Evolutionary conservation across 2,329 filamentous ascomycete species (phyloP).

Genomic region (Helicocarpus griseus): DNA sequence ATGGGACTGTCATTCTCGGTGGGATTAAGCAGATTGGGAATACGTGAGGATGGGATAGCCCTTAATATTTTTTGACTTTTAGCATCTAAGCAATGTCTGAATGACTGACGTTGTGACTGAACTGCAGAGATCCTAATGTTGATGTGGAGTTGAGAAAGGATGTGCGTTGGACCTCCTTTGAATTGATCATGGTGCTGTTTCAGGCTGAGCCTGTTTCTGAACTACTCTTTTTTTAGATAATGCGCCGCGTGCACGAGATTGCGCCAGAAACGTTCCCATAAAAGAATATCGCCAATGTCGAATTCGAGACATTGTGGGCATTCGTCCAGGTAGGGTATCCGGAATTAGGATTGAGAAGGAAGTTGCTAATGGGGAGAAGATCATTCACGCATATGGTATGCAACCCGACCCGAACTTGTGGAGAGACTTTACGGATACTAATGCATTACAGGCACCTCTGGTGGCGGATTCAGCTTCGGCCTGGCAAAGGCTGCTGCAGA

Average conservation of each 20-base stretch:
- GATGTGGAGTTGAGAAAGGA: not conserved
- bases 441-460: not conserved
- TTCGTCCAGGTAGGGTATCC: constrained; percentile 33
- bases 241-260: not conserved
- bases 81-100: too few species aligned
- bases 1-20: constrained; percentile 18
- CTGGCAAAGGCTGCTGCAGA: not conserved
- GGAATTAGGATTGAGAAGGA: constrained; percentile 45
- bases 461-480: not conserved
- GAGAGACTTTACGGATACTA: not conserved
- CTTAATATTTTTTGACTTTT: not conserved
- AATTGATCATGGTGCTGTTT: too few species aligned
- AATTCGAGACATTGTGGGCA: constrained; percentile 37
- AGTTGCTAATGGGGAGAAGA: constrained; percentile 6
- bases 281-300: constrained; percentile 12
- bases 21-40: constrained; percentile 15
- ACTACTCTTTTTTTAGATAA: too few species aligned
- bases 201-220: too few species aligned
- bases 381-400: constrained; percentile 1
- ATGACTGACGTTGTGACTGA: not conserved
- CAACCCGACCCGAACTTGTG: not conserved
- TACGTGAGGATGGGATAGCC: not conserved
- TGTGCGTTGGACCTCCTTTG: not conserved
- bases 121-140: not conserved
- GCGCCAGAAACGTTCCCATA: not conserved